Evolutionary conservation across 352 stramenopile genomes (phyloP).

Genomic region (Phytophthora sojae): DNA sequence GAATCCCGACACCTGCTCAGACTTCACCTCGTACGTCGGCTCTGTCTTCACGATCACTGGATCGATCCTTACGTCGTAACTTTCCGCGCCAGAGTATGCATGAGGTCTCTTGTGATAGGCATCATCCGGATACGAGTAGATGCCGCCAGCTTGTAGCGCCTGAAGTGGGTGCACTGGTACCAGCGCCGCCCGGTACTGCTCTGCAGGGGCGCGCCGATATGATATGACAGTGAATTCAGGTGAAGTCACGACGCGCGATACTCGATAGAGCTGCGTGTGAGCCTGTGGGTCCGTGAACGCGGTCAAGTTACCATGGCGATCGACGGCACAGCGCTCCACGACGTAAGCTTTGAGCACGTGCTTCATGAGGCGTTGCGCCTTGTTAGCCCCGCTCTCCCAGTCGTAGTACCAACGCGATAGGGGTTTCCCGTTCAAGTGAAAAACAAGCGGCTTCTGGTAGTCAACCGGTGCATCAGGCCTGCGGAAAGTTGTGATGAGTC

Average conservation of each 20-base stretch:
- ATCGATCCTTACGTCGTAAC: too few relatives aligned
- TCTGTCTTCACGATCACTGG: too few relatives aligned
- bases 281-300: background rate
- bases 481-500: constrained; percentile 21
- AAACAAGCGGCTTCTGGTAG: constrained; percentile 39
- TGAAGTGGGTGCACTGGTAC: too few relatives aligned
- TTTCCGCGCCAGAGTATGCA: too few relatives aligned
- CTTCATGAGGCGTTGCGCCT: constrained; percentile 61
- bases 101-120: background rate
- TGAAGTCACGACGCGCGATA: constrained; percentile 49
- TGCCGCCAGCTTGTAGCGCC: too few relatives aligned
- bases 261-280: constrained; percentile 36
- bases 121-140: background rate
- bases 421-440: constrained; percentile 55
- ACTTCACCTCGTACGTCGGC: too few relatives aligned
- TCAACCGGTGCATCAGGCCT: constrained; percentile 10
- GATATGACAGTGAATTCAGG: constrained; percentile 69
- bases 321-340: constrained; percentile 40
- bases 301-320: constrained; percentile 28
- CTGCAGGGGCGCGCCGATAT: constrained; percentile 48
- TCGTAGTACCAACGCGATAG: constrained; percentile 63
- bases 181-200: background rate
- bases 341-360: constrained; percentile 65
- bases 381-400: constrained; percentile 67
- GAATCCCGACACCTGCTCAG: background rate